Conservation (phyloP, 805 yeast species). For the Hagleromyces aurorensis region DNA sequence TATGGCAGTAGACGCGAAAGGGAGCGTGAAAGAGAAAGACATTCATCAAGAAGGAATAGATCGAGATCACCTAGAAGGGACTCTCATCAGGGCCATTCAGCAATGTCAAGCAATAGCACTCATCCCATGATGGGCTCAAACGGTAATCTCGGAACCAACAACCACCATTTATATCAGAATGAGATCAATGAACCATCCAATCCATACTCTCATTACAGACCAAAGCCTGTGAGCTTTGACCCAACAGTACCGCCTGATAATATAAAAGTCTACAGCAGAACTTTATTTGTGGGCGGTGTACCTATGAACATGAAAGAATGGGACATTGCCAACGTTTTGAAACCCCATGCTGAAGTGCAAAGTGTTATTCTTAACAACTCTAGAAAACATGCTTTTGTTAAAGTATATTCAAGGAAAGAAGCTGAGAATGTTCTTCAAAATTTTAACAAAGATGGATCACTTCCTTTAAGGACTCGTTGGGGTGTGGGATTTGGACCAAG, state of each 20-base stretch:
- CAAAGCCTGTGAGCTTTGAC: conserved; percentile 66
- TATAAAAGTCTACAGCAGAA: conserved; percentile 79
- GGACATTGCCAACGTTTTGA: conserved; percentile 58
- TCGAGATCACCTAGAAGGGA: conserved; percentile 40
- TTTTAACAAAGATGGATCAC: conserved; percentile 60
- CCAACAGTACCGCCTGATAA: conserved; percentile 65
- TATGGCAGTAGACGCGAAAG: conserved; percentile 32
- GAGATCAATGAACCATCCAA: conserved; percentile 65
- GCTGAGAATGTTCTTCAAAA: conserved; percentile 75
- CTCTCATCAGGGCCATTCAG: conserved; percentile 2
- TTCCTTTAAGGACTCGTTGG: conserved; percentile 83
- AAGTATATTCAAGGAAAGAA: conserved; percentile 83
- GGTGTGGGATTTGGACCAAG: conserved; percentile 99
- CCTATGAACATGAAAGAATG: conserved; percentile 74
- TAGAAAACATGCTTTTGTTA: conserved; percentile 92
- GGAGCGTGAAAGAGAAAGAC: conserved; percentile 20
- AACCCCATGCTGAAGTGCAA: conserved; percentile 88
- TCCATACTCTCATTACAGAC: conserved; percentile 70
- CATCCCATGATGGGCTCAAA: conserved; percentile 7
- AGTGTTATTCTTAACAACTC: conserved; percentile 80
- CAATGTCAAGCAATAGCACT: conserved; percentile 1
- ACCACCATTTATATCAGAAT: conserved; percentile 33
- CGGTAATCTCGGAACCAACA: conserved; percentile 20
- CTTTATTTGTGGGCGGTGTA: conserved; percentile 90
- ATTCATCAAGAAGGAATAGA: conserved; percentile 38